Evolutionary conservation across 2,329 filamentous ascomycete genomes (phyloP), one percentile per base, ranked within the genome.

Genomic region (Beauveria brongniartii): DNA sequence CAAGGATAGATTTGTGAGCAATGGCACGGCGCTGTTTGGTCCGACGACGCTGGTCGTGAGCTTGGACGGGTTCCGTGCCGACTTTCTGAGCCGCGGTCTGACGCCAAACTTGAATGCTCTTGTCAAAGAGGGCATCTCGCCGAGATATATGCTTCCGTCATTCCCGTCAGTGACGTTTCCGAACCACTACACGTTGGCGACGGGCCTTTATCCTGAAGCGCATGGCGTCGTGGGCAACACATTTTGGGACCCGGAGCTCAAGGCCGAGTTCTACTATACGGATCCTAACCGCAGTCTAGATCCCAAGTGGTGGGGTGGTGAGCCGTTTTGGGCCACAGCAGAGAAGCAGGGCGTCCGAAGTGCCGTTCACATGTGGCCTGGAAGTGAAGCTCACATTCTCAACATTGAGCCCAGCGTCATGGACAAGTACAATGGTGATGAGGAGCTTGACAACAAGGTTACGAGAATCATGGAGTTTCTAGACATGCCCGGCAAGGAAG

Each of bases 321-420:
- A 97, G 71, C 94, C 94, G 0, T 80, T 99, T 34, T 99, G 94
- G 94, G 88, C 89, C 28, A 95, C 93, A 1, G 93, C 93, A 5
- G 94, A 97, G 76, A 84, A 83, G 61, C 88, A 91, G 66, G 89
- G 89, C 6, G 79, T 95, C 37, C 83, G 84, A 61, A 86, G 87
- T 34, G 94, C 91, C 1, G 86, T 99, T 28, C 94, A 99, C 72
- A 99, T 99, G 94, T 99, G 94, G 94, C 94, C 94, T 1, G 94
- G 94, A 2, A 95, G 90, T 48, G 94, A 99, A 75, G 92, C 92
- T 6, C 87, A 91, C 71, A 89, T 96, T 63, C 80, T 85, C 14
- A 79, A 81, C n/a, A 78, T 87, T 20, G 86, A 92, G 64, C 91
- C 92, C 2, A 87, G 85, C 10, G 91, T 91, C 68, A 73, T 97